phyloP scores from a whole-genome alignment of 768 basidiomycete species.

The Auriscalpium microsporum region DNA sequence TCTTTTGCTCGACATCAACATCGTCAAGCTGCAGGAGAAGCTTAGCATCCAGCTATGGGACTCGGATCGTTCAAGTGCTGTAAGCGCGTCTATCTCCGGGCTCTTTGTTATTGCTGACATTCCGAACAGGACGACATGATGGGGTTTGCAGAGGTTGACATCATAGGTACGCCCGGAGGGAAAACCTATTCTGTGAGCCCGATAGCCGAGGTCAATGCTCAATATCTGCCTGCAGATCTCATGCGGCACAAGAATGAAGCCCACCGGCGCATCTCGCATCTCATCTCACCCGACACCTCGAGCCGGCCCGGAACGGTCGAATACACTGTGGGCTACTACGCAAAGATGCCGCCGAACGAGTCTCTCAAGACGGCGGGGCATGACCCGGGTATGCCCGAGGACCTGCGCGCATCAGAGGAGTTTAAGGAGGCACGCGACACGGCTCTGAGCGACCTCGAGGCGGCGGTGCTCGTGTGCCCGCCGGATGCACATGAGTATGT shows the following conservation, averaged over 20 bases:
- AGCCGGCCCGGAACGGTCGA: constrained; percentile 30
- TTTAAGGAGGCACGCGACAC: constrained; percentile 42
- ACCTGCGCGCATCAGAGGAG: constrained; percentile 34
- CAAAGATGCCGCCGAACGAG: constrained; percentile 30
- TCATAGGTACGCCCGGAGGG: constrained; percentile 10
- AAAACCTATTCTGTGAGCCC: too few relatives aligned
- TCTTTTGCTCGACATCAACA: constrained; percentile 53
- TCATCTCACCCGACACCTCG: constrained; percentile 22
- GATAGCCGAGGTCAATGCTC: too few relatives aligned
- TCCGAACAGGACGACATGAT: constrained; percentile 35
- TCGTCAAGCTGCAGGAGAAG: constrained; percentile 58
- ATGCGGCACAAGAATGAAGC: constrained; percentile 21
- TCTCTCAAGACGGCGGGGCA: constrained; percentile 20
- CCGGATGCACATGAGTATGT: constrained; percentile 52
- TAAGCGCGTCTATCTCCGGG: constrained; percentile 5
- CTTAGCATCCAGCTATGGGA: constrained; percentile 66
- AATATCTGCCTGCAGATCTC: constrained; percentile 10
- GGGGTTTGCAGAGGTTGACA: constrained; percentile 37
- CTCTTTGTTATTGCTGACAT: neutral
- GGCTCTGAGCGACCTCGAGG: constrained; percentile 39
- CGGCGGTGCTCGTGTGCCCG: constrained; percentile 31
- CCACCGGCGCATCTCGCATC: constrained; percentile 17
- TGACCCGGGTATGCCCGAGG: constrained; percentile 28
- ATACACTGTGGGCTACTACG: constrained; percentile 46
- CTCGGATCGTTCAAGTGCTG: constrained; percentile 38